phyloP scores from a whole-genome alignment of 768 basidiomycete species.

The Boletus subcaerulescens region DNA sequence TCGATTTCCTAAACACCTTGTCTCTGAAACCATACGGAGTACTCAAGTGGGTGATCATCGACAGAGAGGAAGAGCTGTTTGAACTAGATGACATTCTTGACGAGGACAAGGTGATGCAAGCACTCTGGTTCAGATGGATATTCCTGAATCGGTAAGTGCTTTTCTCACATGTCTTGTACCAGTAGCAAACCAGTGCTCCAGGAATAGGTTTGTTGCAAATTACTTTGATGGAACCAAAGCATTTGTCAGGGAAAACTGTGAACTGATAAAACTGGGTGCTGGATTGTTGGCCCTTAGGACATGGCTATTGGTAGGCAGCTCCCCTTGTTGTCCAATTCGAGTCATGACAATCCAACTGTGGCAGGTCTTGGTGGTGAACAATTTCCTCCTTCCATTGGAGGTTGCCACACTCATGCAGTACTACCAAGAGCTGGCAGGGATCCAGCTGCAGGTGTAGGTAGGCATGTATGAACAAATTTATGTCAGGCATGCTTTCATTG shows the following conservation, averaged over 20 bases:
- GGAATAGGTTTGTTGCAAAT: conserved; percentile 52
- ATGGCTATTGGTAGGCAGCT: conserved; percentile 52
- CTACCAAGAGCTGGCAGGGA: conserved; percentile 52
- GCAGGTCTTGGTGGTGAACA: conserved; percentile 53
- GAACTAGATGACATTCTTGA: conserved; percentile 68
- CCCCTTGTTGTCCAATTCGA: not conserved
- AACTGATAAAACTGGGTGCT: conserved; percentile 64
- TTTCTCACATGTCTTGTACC: not conserved
- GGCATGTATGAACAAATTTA: not conserved
- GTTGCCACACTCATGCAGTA: conserved; percentile 48
- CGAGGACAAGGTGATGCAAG: conserved; percentile 77
- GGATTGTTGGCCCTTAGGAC: conserved; percentile 62
- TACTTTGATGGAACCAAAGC: conserved; percentile 49
- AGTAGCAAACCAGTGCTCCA: conserved; percentile 22
- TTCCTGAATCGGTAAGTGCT: conserved; percentile 51
- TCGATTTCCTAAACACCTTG: conserved; percentile 59
- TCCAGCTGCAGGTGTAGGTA: conserved; percentile 36
- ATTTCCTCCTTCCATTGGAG: conserved; percentile 50
- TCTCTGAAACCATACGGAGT: conserved; percentile 63
- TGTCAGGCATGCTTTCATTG: too few species aligned
- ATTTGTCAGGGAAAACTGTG: conserved; percentile 63
- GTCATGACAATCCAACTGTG: not conserved
- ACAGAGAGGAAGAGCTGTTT: conserved; percentile 74
- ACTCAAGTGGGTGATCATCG: conserved; percentile 65
- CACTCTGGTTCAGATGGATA: conserved; percentile 77